Percentiles rank a stretch among this genome's conserved stretches.
Conservation (phyloP, 345 rosid species). For the Rhodomyrtus tomentosa region DNA sequence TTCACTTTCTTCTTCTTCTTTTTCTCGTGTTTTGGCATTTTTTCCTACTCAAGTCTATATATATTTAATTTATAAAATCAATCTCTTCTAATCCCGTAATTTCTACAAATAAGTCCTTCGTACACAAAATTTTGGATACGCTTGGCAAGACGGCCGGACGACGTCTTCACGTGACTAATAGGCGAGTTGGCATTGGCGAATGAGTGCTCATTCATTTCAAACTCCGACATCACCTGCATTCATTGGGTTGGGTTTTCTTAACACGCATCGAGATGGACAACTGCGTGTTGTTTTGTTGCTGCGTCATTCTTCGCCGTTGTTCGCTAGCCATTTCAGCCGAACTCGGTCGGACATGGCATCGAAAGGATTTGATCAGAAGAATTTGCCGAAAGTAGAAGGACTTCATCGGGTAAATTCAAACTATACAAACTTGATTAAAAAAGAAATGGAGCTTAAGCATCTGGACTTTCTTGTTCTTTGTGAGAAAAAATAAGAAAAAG, state of each 20-base stretch:
- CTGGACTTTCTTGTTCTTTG: not conserved
- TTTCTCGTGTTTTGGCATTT: not conserved
- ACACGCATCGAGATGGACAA: too few relatives aligned
- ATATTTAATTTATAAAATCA: not conserved
- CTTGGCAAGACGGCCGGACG: fast-evolving
- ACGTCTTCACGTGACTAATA: fast-evolving
- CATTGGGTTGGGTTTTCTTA: not conserved
- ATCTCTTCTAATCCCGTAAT: not conserved
- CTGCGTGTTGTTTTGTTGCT: not conserved
- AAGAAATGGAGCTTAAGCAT: not conserved
- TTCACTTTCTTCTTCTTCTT: too few relatives aligned
- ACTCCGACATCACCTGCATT: not conserved
- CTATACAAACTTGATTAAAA: not conserved
- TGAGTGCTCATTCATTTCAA: not conserved
- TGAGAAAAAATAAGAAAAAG: not conserved
- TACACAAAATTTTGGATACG: fast-evolving
- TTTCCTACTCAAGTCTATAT: not conserved
- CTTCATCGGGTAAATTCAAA: not conserved
- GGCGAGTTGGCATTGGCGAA: fast-evolving
- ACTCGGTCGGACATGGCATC: too few relatives aligned
- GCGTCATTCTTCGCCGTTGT: not conserved
- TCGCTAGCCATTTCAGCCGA: too few relatives aligned
- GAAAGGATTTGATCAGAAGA: too few relatives aligned
- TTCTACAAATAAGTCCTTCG: not conserved
- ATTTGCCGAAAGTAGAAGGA: too few relatives aligned